These are phyloP conservation scores for Polyporus arcularius DNA, from an alignment of 768 basidiomycete species.

Conservation along the genomic window DNA sequence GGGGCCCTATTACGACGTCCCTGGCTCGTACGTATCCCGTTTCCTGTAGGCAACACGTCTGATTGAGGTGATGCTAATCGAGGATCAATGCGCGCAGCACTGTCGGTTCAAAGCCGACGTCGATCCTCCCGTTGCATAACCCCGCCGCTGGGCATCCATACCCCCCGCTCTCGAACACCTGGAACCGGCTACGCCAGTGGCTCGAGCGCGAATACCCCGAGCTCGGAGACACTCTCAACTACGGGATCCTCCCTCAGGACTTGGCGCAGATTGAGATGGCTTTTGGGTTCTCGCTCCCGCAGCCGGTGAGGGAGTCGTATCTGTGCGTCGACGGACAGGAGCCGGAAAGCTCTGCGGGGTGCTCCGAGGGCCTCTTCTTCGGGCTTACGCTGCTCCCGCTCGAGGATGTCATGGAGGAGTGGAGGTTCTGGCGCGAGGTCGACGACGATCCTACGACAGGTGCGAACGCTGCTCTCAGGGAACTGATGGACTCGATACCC, in stretches of 20 bases:
- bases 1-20: conserved; percentile 59
- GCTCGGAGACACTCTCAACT: conserved; percentile 93
- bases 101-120: conserved; percentile 48
- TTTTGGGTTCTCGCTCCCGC: conserved; percentile 82
- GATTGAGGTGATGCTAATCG: conserved; percentile 11
- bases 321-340: conserved; percentile 91
- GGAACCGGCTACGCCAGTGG: conserved; percentile 83
- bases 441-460: conserved; percentile 88
- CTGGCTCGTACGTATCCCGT: conserved; percentile 46
- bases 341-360: conserved; percentile 83
- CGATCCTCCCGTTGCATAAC: conserved; percentile 72
- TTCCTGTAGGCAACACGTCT: not conserved
- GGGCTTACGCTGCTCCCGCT: conserved; percentile 92
- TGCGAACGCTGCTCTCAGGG: conserved; percentile 68
- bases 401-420: conserved; percentile 93
- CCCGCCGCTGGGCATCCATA: conserved; percentile 50
- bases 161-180: conserved; percentile 81
- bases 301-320: conserved; percentile 90
- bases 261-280: conserved; percentile 82
- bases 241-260: conserved; percentile 79
- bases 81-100: conserved; percentile 28
- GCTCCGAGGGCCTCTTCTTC: conserved; percentile 90
- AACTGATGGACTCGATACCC: conserved; percentile 87
- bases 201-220: conserved; percentile 88
- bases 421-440: conserved; percentile 95